A percentile compares a stretch with the other conserved stretches of the same genome.
Evolutionary conservation across 768 basidiomycete species (phyloP).

Genomic region (Hericium erinaceus): DNA sequence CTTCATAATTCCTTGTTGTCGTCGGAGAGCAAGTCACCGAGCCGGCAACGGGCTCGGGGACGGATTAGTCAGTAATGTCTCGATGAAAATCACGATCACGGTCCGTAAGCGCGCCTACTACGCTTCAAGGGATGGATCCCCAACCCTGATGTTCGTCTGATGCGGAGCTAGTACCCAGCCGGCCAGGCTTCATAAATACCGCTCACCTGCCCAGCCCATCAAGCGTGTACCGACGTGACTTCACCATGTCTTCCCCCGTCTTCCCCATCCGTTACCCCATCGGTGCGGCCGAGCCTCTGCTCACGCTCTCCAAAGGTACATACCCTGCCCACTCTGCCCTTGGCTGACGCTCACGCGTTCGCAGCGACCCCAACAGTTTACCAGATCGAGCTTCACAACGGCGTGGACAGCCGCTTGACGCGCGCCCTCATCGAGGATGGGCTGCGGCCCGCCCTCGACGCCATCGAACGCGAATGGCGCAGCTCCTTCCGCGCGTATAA

Average conservation of each 20-base stretch:
- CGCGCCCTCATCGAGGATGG: slow-evolving; percentile 46
- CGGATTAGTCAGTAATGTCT: too few species aligned
- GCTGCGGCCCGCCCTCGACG: slow-evolving; percentile 61
- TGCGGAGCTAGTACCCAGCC: too few species aligned
- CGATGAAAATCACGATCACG: too few species aligned
- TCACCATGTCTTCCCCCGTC: not conserved
- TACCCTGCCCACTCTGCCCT: slow-evolving; percentile 3
- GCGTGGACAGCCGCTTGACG: slow-evolving; percentile 63
- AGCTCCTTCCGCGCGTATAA: slow-evolving; percentile 30
- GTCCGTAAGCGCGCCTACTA: too few species aligned
- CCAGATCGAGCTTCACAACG: slow-evolving; percentile 78
- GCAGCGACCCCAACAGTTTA: slow-evolving; percentile 54
- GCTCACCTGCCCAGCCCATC: too few species aligned
- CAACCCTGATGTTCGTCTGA: too few species aligned
- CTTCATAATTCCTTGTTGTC: too few species aligned
- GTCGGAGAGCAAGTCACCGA: too few species aligned
- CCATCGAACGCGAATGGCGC: slow-evolving; percentile 70
- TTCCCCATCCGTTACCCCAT: not conserved
- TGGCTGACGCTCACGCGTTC: not conserved
- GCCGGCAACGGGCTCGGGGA: too few species aligned
- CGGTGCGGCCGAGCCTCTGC: slow-evolving; percentile 29
- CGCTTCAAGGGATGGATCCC: too few species aligned
- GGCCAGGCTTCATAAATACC: too few species aligned
- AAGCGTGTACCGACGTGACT: too few species aligned
- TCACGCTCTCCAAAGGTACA: slow-evolving; percentile 65